Conservation (phyloP, 805 yeast species). For the Saturnispora hagleri region DNA sequence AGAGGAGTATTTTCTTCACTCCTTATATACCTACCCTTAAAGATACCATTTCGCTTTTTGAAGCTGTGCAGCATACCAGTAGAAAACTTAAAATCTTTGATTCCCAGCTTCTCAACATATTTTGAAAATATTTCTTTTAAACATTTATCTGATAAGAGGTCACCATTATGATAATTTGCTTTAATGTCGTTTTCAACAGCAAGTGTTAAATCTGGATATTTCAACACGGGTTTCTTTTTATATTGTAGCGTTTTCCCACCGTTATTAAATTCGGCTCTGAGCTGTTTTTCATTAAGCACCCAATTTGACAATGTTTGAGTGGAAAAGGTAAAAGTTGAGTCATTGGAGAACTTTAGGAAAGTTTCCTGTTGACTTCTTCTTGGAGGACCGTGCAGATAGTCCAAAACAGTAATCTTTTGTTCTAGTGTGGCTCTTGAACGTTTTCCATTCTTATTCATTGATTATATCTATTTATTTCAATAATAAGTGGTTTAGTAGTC, state of each 20-base stretch:
- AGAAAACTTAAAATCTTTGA: slow-evolving; percentile 22
- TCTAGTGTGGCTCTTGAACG: slow-evolving; percentile 10
- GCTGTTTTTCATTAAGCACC: slow-evolving; percentile 19
- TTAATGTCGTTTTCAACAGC: slow-evolving; percentile 25
- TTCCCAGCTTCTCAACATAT: slow-evolving; percentile 17
- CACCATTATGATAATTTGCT: slow-evolving; percentile 11
- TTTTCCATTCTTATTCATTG: not conserved
- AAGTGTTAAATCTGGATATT: slow-evolving; percentile 27
- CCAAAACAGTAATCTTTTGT: slow-evolving; percentile 28
- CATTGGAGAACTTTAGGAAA: slow-evolving; percentile 18
- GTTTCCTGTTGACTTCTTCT: slow-evolving; percentile 22
- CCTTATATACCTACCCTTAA: slow-evolving; percentile 11
- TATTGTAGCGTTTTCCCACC: slow-evolving; percentile 25
- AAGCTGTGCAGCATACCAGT: slow-evolving; percentile 29
- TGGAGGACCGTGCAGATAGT: slow-evolving; percentile 27
- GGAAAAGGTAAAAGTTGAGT: slow-evolving; percentile 23
- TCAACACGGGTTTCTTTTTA: slow-evolving; percentile 26
- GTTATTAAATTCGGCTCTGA: slow-evolving; percentile 18
- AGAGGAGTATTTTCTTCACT: not conserved
- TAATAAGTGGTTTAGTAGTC: not conserved
- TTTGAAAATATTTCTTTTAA: slow-evolving; percentile 16
- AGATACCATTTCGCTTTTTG: slow-evolving; percentile 24
- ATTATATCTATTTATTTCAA: not conserved
- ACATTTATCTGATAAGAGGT: slow-evolving; percentile 21
- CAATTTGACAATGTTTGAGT: slow-evolving; percentile 31